Base-by-base conservation (phyloP, 257 asterid genomes). In the Fraxinus anomala region DNA sequence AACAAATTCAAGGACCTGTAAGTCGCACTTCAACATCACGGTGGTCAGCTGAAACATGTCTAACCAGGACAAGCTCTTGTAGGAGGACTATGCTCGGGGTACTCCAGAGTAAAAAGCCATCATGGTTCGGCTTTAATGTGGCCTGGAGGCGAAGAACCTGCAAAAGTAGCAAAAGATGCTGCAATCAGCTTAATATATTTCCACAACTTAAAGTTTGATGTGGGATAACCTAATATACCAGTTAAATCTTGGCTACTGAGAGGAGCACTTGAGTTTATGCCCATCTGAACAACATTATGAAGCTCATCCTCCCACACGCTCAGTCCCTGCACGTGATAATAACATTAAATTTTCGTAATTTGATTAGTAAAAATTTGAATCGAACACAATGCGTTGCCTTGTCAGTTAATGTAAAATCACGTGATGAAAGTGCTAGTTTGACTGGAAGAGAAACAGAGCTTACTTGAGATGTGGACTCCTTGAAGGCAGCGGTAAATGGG, bases 301-400 rank as follows among this genome's bases (percentile, higher is more conserved):
- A 92, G 96, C 77, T 94, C 98, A 44, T 85, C 93, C 44, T 92
- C 96, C 98, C 97, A 92, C 44, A 76, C 80, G 36, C 77, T 71
- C 6, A 82, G 79, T 36, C 72, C 92, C 97, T 93, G 77, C 61
- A 73, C 24, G 81, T 47, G 78, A 76, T 76, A 40, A 10, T 49
- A 19, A 36, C 72, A 11, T 40, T 11, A 40, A 39, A 40, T 24
- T 9, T 69, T 19, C 8, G 16, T 9, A 49, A 39, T 59, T 33
- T 28, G 21, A 40, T 6, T 17, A n/a, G 59, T 17, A 19, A 54
- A 17, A 12, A 5, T 23, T 54, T 54, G 65, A 54, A 54, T 54
- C 26, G 2, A 54, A 0, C 65, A 54, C n/a, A 6, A 14, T 54
- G 24, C 5, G 26, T 17, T 54, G 63, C 63, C 63, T 54, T 44